phyloP scores from a whole-genome alignment of 2,329 filamentous ascomycete species.

The Tolypocladium nubicola region DNA sequence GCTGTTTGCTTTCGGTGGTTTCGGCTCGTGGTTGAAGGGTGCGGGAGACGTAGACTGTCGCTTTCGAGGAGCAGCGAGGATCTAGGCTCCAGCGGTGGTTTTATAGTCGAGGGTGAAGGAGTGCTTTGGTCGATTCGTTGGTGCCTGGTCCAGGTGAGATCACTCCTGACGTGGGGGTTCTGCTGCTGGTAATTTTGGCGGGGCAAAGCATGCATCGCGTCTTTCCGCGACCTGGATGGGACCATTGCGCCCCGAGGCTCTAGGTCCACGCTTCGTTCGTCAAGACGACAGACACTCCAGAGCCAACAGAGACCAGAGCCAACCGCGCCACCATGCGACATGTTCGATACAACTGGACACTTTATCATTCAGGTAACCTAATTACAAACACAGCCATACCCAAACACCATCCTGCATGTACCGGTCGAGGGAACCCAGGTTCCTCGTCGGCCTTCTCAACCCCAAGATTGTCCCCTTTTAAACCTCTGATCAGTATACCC shows the following conservation, averaged over 20 bases:
- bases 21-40: neutral
- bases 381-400: neutral
- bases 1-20: slow-evolving; percentile 7
- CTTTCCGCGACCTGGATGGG: neutral
- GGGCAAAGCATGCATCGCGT: neutral
- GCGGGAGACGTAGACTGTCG: neutral
- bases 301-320: neutral
- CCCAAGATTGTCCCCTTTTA: slow-evolving; percentile 7
- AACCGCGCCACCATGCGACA: neutral
- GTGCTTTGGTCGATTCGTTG: neutral
- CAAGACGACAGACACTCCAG: neutral
- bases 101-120: neutral
- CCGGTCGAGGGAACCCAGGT: neutral
- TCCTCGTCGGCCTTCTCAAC: neutral
- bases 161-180: neutral
- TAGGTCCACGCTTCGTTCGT: neutral
- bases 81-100: neutral
- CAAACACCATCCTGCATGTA: neutral
- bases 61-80: neutral
- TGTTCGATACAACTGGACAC: neutral
- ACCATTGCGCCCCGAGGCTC: too few relatives aligned
- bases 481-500: slow-evolving; percentile 9
- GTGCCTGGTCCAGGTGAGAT: neutral
- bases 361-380: neutral
- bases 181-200: neutral